A percentile compares a stretch with the other conserved stretches of the same genome.
These are phyloP conservation scores for Aureobasidium namibiae DNA, from an alignment of 2,329 filamentous ascomycete species.

Conservation along the genomic window DNA sequence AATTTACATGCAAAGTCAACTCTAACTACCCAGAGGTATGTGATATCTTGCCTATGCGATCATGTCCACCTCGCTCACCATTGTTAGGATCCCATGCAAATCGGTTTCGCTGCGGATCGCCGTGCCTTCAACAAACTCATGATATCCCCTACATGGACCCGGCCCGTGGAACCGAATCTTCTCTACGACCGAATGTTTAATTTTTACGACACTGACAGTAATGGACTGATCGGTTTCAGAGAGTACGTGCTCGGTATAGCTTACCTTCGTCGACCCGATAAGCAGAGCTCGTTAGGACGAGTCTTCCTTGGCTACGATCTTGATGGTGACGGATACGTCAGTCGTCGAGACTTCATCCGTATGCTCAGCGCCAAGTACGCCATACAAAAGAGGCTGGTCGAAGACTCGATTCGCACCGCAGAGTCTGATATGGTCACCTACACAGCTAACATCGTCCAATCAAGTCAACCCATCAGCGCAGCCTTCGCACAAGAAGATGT, in stretches of 20 bases:
- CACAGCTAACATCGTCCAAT: conserved; percentile 32
- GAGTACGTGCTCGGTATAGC: conserved; percentile 84
- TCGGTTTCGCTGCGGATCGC: conserved; percentile 79
- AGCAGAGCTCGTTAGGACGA: conserved; percentile 58
- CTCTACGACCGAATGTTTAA: conserved; percentile 95
- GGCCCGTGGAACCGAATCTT: conserved; percentile 75
- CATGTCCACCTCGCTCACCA: not conserved
- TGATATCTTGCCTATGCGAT: not conserved
- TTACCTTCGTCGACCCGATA: conserved; percentile 48
- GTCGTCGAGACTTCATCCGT: conserved; percentile 77
- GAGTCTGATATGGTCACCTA: conserved; percentile 48
- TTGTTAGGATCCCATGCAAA: conserved; percentile 58
- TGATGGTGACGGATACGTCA: conserved; percentile 77
- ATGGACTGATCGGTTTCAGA: conserved; percentile 82
- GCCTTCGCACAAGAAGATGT: conserved; percentile 33
- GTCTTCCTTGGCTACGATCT: conserved; percentile 89
- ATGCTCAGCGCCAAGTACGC: conserved; percentile 91
- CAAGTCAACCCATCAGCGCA: conserved; percentile 39
- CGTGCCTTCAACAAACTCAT: conserved; percentile 89
- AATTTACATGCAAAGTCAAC: conserved; percentile 90
- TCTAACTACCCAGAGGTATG: conserved; percentile 60
- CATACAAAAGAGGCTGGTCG: conserved; percentile 80
- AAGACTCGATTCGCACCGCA: conserved; percentile 68
- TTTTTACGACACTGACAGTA: conserved; percentile 87
- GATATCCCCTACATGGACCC: conserved; percentile 50